A percentile compares a stretch with the other conserved stretches of the same genome.
Conservation (phyloP, 495 filamentous ascomycete species). For the Cercophora sp. region DNA sequence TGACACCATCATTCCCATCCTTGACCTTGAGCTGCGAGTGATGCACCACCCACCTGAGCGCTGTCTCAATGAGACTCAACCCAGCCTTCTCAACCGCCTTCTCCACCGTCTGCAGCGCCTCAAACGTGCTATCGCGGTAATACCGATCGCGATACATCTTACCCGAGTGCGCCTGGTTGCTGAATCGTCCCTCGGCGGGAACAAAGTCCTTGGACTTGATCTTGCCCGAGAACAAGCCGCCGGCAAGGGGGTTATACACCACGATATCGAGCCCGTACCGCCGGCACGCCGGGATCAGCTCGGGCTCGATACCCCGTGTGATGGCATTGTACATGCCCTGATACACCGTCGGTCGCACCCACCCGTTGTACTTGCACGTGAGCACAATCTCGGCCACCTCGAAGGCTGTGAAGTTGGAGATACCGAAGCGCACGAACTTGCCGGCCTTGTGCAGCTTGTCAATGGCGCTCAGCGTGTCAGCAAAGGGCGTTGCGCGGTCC, state of each 20-base stretch:
- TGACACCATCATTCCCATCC: slow-evolving; percentile 72
- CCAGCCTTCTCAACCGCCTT: slow-evolving; percentile 68
- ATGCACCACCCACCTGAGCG: slow-evolving; percentile 73
- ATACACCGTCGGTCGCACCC: slow-evolving; percentile 67
- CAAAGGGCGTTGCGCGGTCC: slow-evolving; percentile 73
- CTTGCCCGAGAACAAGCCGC: slow-evolving; percentile 81
- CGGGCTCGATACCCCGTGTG: slow-evolving; percentile 71
- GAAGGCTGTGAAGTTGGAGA: slow-evolving; percentile 83
- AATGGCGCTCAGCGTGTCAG: slow-evolving; percentile 71
- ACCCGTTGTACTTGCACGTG: slow-evolving; percentile 73
- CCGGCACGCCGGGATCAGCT: slow-evolving; percentile 75
- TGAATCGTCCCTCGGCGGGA: slow-evolving; percentile 67
- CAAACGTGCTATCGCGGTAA: slow-evolving; percentile 75
- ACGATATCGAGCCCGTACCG: slow-evolving; percentile 84
- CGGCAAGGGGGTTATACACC: slow-evolving; percentile 86
- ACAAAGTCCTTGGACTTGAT: slow-evolving; percentile 66
- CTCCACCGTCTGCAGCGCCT: slow-evolving; percentile 70
- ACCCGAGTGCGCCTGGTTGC: slow-evolving; percentile 51
- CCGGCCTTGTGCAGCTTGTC: slow-evolving; percentile 82
- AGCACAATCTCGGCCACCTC: slow-evolving; percentile 88
- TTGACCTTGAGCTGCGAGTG: slow-evolving; percentile 76
- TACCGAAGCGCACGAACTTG: slow-evolving; percentile 77
- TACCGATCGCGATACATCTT: slow-evolving; percentile 71
- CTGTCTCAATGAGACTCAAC: slow-evolving; percentile 76
- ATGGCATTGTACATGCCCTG: slow-evolving; percentile 68